A percentile compares a stretch with the other conserved stretches of the same genome.
Conservation (phyloP, 2,329 filamentous ascomycete species). For the Lachnellula arida region DNA sequence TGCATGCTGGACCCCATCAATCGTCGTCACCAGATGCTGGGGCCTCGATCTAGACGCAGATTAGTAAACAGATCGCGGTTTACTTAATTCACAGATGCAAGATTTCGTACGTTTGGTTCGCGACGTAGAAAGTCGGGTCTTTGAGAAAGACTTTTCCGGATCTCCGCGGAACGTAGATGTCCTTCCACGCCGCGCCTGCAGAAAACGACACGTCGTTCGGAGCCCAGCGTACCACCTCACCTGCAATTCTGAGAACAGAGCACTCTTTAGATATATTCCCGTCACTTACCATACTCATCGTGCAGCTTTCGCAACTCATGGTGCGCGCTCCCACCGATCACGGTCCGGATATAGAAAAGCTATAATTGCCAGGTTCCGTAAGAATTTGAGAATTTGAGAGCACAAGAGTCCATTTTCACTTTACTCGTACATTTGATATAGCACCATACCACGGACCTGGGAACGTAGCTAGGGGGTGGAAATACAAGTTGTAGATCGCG, state of each 20-base stretch:
- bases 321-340: too few species aligned
- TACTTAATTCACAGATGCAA: too few species aligned
- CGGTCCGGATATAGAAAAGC: too few species aligned
- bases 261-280: too few species aligned
- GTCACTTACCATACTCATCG: too few species aligned
- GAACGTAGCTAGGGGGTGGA: slow-evolving; percentile 3
- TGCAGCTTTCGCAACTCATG: too few species aligned
- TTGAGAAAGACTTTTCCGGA: not conserved
- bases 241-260: not conserved
- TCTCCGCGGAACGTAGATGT: slow-evolving; percentile 26
- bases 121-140: not conserved
- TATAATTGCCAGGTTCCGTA: too few species aligned
- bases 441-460: slow-evolving; percentile 3
- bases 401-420: slow-evolving; percentile 3
- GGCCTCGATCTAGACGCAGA: not conserved
- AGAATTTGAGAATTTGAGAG: too few species aligned
- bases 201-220: slow-evolving; percentile 29
- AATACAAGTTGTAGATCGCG: slow-evolving; percentile 10
- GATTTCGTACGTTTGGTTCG: not conserved
- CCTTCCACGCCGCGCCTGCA: slow-evolving; percentile 25
- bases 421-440: not conserved
- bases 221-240: slow-evolving; percentile 27
- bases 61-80: not conserved
- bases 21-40: not conserved
- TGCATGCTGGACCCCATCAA: not conserved